phyloP scores from a whole-genome alignment of 768 basidiomycete genomes.

The Russula sp. region DNA sequence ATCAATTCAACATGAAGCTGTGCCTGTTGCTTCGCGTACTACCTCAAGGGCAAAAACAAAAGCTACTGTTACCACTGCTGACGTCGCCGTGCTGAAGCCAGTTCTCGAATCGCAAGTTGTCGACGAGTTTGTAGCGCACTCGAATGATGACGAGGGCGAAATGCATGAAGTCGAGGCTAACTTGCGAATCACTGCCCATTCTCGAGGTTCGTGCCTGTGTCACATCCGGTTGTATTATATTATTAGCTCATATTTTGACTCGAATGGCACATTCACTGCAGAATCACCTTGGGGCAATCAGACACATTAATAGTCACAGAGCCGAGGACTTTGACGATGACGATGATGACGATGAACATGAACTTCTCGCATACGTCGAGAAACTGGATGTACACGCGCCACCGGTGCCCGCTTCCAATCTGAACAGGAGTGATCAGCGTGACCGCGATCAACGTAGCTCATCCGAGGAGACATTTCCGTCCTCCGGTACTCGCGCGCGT shows the following conservation, averaged over 20 bases:
- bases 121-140: slow-evolving; percentile 16
- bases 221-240: background rate
- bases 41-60: background rate
- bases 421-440: background rate
- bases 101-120: slow-evolving; percentile 1
- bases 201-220: slow-evolving; percentile 3
- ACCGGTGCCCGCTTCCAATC: background rate
- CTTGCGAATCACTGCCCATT: background rate
- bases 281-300: background rate
- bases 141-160: slow-evolving; percentile 17
- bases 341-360: slow-evolving; percentile 2
- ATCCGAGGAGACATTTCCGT: slow-evolving; percentile 20
- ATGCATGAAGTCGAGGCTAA: slow-evolving; percentile 22
- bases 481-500: slow-evolving; percentile 7
- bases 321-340: slow-evolving; percentile 5
- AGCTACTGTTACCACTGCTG: background rate
- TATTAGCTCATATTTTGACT: background rate
- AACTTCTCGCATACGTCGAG: slow-evolving; percentile 3
- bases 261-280: background rate
- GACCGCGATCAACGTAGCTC: background rate
- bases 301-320: too few relatives aligned
- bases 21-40: background rate
- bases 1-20: background rate
- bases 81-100: background rate
- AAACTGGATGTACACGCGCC: background rate